phyloP scores from a whole-genome alignment of 1,139 yeast species.

The Candida tetrigidarum region DNA sequence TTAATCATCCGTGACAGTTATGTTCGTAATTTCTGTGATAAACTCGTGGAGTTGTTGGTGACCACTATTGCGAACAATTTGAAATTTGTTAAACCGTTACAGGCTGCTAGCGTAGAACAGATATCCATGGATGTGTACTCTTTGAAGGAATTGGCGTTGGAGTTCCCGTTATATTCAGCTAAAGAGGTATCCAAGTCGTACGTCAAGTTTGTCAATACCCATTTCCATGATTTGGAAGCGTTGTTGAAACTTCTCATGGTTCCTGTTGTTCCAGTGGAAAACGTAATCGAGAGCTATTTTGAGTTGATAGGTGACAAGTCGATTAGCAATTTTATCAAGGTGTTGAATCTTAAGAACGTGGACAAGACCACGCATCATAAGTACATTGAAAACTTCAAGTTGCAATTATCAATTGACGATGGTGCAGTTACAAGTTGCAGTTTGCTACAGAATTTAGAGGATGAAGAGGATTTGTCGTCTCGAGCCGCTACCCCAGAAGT shows the following conservation, averaged over 20 bases:
- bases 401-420: conserved; percentile 56
- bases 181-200: conserved; percentile 40
- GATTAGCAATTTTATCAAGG: conserved; percentile 62
- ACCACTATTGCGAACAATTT: conserved; percentile 62
- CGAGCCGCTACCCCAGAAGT: conserved; percentile 21
- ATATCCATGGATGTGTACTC: conserved; percentile 71
- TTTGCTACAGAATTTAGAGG: conserved; percentile 33
- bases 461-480: conserved; percentile 17
- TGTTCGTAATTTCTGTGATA: conserved; percentile 74
- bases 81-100: conserved; percentile 64
- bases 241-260: conserved; percentile 69
- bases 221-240: conserved; percentile 59
- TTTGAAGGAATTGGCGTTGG: conserved; percentile 58
- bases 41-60: conserved; percentile 68
- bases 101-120: conserved; percentile 79
- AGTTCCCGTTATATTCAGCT: conserved; percentile 52
- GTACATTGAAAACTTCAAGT: conserved; percentile 63
- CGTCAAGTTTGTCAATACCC: conserved; percentile 51
- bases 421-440: conserved; percentile 43
- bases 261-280: conserved; percentile 63
- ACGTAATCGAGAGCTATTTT: conserved; percentile 68
- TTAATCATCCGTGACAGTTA: conserved; percentile 73
- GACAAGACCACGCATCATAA: conserved; percentile 48
- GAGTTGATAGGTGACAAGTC: conserved; percentile 69
- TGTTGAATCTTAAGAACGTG: conserved; percentile 67